Base-by-base conservation (phyloP, 1,284 basidiomycete genomes). In the Ganoderma boninense region DNA sequence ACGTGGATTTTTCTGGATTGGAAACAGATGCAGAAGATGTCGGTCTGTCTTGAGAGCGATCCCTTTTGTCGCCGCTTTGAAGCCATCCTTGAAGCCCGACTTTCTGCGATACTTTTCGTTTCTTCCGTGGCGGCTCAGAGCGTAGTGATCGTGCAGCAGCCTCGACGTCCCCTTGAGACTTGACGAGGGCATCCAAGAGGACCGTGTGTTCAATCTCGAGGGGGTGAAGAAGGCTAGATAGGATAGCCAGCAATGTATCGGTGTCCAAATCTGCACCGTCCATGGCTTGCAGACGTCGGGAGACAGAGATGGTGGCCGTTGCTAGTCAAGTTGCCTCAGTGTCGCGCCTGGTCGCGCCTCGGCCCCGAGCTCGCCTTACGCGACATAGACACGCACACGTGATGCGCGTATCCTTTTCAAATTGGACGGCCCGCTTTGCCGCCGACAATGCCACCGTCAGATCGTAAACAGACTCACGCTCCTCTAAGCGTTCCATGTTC, bases 181-280 rank as follows among this genome's bases (percentile, higher is more conserved):
- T 78, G 6, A 90, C 82, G 3, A 97, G 85, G 0, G 92, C 87
- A 62, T 92, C 87, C 7, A 95, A 80, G 8, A 94, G 84, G 8
- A 77, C 74, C 43, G 81, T 77, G 44, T 84, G 80, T 40, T 83
- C 79, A 10, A 81, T 80, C 5, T 75, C 69, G 23, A 81, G 77
- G 40, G 78, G 76, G 16, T 83, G 79, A 8, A 94, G 77, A 7
- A 92, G 81, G 77, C 92, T 94, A 26, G 84, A 81, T 23, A 93
- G 86, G 66, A 93, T 82, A 14, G 88, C 92, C 62, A 95, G 83
- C 49, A 93, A 83, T 1, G 83, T 87, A 35, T 95, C 93, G 0
- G 91, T 95, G 79, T 94, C 92, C 69, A 57, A 29, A 4, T 69
- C 67, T 20, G 66, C 29, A 49, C 44, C 29, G 46, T 68, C 70